These are phyloP conservation scores for Verticillium zaregamsianum DNA, from an alignment of 2,329 filamentous ascomycete genomes.

Conservation along the genomic window DNA sequence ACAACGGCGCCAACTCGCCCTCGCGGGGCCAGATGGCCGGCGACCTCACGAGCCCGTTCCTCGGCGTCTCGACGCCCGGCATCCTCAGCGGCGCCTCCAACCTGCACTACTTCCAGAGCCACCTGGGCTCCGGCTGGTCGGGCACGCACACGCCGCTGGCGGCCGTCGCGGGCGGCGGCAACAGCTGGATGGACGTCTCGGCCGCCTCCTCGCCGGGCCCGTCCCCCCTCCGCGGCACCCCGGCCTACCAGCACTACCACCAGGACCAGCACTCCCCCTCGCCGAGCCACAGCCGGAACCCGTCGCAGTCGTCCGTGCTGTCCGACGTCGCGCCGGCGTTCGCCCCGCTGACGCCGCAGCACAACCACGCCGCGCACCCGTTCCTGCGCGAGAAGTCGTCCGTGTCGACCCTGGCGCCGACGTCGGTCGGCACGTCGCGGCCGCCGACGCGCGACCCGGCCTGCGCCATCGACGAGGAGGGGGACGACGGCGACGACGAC, in stretches of 20 bases:
- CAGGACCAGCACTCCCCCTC: too few relatives aligned
- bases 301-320: constrained; percentile 43
- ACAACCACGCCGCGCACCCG: neutral
- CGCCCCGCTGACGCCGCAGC: constrained; percentile 34
- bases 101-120: constrained; percentile 78
- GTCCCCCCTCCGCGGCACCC: constrained; percentile 7
- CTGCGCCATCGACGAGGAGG: constrained; percentile 34
- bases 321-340: constrained; percentile 6
- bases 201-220: constrained; percentile 7
- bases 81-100: constrained; percentile 71
- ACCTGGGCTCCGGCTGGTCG: constrained; percentile 65
- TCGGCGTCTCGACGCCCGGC: constrained; percentile 56
- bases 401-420: constrained; percentile 58
- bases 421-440: constrained; percentile 47
- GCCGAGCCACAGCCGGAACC: constrained; percentile 36
- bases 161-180: constrained; percentile 59
- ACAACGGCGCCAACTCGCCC: constrained; percentile 15
- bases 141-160: constrained; percentile 77
- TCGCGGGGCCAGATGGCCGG: constrained; percentile 8
- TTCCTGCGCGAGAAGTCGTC: constrained; percentile 54
- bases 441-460: constrained; percentile 52
- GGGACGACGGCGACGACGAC: constrained; percentile 21
- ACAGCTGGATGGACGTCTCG: constrained; percentile 7
- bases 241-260: constrained; percentile 7
- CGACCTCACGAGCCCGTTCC: constrained; percentile 52